Evolutionary conservation across 345 rosid genomes (phyloP).

Genomic region (Pugionium dolabratum): DNA sequence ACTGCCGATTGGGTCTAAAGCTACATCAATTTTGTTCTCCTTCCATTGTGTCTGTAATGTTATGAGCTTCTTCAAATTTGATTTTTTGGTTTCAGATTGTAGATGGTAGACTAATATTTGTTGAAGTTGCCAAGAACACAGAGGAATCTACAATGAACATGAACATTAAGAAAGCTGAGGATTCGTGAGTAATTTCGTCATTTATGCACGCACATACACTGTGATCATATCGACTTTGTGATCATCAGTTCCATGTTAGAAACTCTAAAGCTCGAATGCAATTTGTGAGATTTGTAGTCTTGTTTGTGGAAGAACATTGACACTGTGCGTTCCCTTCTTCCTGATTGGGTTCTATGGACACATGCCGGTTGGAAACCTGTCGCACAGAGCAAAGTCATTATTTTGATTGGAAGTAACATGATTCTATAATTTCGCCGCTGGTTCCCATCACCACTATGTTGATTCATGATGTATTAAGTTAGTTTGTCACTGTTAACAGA

Average conservation of each 20-base stretch:
- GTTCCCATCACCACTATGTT: constrained; percentile 21
- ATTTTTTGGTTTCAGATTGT: constrained; percentile 44
- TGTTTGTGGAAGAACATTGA: background rate
- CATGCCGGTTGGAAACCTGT: constrained; percentile 13
- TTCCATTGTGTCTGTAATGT: background rate
- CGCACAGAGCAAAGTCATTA: constrained; percentile 9
- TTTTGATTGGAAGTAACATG: constrained; percentile 2
- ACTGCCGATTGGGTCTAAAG: background rate
- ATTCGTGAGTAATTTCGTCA: background rate
- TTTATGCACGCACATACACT: background rate
- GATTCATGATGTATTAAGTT: constrained; percentile 3
- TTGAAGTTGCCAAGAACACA: constrained; percentile 52
- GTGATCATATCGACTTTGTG: constrained; percentile 8
- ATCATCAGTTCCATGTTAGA: background rate
- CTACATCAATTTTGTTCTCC: background rate
- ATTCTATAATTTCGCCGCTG: constrained; percentile 2
- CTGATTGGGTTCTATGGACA: background rate
- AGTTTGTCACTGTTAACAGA: background rate
- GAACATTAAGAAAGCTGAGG: background rate
- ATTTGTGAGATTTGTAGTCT: background rate
- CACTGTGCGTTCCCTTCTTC: background rate
- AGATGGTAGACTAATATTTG: constrained; percentile 55
- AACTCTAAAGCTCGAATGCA: background rate
- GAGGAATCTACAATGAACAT: background rate
- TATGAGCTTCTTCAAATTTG: background rate